Evolutionary conservation across 257 asterid species (phyloP).

Genomic region (Przewalskia tangutica): DNA sequence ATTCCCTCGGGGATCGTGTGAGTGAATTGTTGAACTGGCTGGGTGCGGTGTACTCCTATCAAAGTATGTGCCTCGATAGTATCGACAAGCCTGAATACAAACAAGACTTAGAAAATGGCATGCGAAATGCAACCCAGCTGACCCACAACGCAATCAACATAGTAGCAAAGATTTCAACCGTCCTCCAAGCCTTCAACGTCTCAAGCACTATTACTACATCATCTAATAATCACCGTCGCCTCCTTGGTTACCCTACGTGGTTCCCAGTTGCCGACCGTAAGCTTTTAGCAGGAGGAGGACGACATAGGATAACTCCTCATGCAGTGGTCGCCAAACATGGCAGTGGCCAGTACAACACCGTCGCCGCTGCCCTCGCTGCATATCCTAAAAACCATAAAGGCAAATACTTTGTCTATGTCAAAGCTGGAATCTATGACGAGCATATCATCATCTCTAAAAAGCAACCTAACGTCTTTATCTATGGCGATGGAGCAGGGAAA

Average conservation of each 20-base stretch:
- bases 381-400: conserved; percentile 41
- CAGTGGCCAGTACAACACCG: conserved; percentile 44
- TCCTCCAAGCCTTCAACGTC: conserved; percentile 32
- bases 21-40: conserved; percentile 55
- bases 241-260: conserved; percentile 45
- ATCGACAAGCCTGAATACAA: conserved; percentile 38
- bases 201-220: neutral
- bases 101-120: conserved; percentile 26
- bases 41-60: conserved; percentile 32
- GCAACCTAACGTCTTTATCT: conserved; percentile 45
- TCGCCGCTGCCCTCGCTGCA: conserved; percentile 35
- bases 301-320: conserved; percentile 16
- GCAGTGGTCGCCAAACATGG: conserved; percentile 65
- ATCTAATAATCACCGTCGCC: conserved; percentile 14
- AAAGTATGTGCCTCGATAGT: conserved; percentile 41
- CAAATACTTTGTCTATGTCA: conserved; percentile 50
- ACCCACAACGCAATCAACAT: conserved; percentile 62
- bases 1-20: conserved; percentile 23
- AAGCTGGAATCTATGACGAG: conserved; percentile 61
- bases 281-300: conserved; percentile 25
- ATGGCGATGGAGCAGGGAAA: conserved; percentile 66
- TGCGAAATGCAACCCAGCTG: conserved; percentile 40
- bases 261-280: conserved; percentile 36
- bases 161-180: conserved; percentile 28
- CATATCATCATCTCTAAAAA: conserved; percentile 35